phyloP scores from a whole-genome alignment of 106 monocot species.

The Chionographis japonica region DNA sequence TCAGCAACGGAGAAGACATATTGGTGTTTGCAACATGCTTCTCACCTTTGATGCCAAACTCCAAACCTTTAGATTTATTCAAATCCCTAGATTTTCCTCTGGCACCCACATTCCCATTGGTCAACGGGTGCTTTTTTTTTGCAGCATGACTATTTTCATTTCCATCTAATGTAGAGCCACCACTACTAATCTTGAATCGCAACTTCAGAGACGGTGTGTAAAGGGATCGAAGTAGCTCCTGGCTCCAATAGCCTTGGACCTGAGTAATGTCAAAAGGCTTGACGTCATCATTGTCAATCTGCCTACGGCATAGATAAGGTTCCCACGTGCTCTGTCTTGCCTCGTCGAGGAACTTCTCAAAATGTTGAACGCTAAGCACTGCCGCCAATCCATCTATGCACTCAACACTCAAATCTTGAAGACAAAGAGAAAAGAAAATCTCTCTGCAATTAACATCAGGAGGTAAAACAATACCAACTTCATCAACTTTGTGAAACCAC shows the following conservation, averaged over 20 bases:
- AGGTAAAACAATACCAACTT: conserved; percentile 66
- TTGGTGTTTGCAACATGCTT: background rate
- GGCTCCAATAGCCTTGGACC: conserved; percentile 77
- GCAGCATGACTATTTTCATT: background rate
- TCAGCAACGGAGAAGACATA: conserved; percentile 5
- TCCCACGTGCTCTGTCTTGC: conserved; percentile 24
- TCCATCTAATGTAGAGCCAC: conserved; percentile 14
- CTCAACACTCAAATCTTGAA: conserved; percentile 83
- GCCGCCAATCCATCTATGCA: conserved; percentile 84
- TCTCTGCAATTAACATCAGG: conserved; percentile 58
- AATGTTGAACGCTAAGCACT: conserved; percentile 64
- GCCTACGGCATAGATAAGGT: conserved; percentile 60
- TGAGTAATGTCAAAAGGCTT: conserved; percentile 71
- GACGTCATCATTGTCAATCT: conserved; percentile 57
- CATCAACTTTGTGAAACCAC: conserved; percentile 91
- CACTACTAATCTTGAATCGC: conserved; percentile 29
- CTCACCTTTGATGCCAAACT: conserved; percentile 1
- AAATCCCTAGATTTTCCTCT: background rate
- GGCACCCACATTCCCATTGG: background rate
- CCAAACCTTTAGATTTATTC: conserved; percentile 9
- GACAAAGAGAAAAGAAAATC: conserved; percentile 82
- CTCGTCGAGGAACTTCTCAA: conserved; percentile 53
- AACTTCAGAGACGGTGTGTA: conserved; percentile 27
- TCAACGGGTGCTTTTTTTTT: conserved; percentile 12
- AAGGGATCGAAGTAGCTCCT: conserved; percentile 57